Evolutionary conservation across 208 protist genomes (phyloP).

Genomic region (Vickermania ingenoplastis): DNA sequence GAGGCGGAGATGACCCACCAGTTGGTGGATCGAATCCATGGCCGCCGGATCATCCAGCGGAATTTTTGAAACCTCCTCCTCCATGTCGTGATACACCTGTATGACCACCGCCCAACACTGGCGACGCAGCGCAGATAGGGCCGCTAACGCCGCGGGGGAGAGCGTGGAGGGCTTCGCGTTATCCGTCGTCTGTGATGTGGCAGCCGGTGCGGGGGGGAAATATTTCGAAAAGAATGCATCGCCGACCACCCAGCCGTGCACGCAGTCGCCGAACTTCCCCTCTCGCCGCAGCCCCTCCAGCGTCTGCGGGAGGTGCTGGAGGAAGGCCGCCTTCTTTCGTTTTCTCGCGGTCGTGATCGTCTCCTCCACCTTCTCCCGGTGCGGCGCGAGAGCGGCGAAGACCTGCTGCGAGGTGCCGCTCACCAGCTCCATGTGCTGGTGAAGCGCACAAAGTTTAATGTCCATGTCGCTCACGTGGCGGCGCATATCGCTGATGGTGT

Average conservation of each 20-base stretch:
- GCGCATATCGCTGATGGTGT: slow-evolving; percentile 94
- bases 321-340: slow-evolving; percentile 77
- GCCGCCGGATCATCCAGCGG: slow-evolving; percentile 72
- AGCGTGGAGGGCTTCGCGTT: neutral
- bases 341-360: slow-evolving; percentile 62
- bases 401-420: slow-evolving; percentile 38
- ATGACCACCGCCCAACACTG: slow-evolving; percentile 37
- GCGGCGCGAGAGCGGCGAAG: slow-evolving; percentile 42
- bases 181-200: slow-evolving; percentile 37
- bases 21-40: slow-evolving; percentile 58
- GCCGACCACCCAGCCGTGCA: slow-evolving; percentile 73
- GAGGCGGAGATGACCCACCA: slow-evolving; percentile 71
- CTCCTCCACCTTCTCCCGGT: slow-evolving; percentile 59
- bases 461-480: slow-evolving; percentile 88
- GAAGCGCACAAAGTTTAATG: slow-evolving; percentile 64
- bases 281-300: slow-evolving; percentile 57
- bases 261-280: slow-evolving; percentile 39
- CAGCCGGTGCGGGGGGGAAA: slow-evolving; percentile 40
- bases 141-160: neutral
- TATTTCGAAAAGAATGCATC: slow-evolving; percentile 67
- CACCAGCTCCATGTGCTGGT: slow-evolving; percentile 60
- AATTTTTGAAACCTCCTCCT: slow-evolving; percentile 45
- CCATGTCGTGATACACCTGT: slow-evolving; percentile 57
- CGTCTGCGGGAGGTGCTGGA: slow-evolving; percentile 52
- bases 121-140: neutral